Conservation (phyloP, 1,284 basidiomycete species). For the Cryptococcus depauperatus region DNA sequence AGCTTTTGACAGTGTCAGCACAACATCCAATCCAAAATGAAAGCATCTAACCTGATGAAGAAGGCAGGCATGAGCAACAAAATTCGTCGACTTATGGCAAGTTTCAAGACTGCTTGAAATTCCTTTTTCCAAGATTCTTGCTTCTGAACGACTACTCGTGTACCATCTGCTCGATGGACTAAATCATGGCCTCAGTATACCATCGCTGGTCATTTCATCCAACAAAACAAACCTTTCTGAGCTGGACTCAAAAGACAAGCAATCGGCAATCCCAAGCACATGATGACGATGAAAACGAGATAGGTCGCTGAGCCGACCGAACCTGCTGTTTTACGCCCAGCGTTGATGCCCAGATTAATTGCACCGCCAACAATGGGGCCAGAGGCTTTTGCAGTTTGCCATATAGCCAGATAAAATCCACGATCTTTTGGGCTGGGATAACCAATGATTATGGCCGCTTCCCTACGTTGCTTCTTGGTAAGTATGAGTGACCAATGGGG, state of each 20-base stretch:
- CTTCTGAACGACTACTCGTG: slow-evolving; percentile 14
- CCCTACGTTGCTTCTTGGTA: slow-evolving; percentile 13
- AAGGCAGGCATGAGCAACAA: slow-evolving; percentile 23
- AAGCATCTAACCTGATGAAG: no score
- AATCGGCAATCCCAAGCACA: slow-evolving; percentile 29
- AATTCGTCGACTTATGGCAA: slow-evolving; percentile 18
- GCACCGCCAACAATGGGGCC: slow-evolving; percentile 38
- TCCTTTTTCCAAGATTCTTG: slow-evolving; percentile 15
- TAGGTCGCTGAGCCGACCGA: slow-evolving; percentile 24
- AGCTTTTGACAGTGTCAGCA: no score
- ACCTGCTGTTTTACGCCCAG: slow-evolving; percentile 17
- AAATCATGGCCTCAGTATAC: slow-evolving; percentile 2
- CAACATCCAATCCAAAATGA: no score
- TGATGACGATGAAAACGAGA: slow-evolving; percentile 35
- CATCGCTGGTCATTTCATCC: not conserved
- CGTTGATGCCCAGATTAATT: slow-evolving; percentile 34
- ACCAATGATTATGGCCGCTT: slow-evolving; percentile 28
- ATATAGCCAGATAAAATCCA: slow-evolving; percentile 31
- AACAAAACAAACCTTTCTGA: slow-evolving; percentile 16
- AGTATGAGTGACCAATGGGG: not conserved
- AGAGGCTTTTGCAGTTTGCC: slow-evolving; percentile 29
- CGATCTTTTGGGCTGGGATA: slow-evolving; percentile 27
- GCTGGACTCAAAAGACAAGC: slow-evolving; percentile 19
- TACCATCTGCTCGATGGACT: slow-evolving; percentile 26
- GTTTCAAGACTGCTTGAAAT: slow-evolving; percentile 18